Evolutionary conservation across 495 filamentous ascomycete species (phyloP).

Genomic region (Hypoxylon fuscum): DNA sequence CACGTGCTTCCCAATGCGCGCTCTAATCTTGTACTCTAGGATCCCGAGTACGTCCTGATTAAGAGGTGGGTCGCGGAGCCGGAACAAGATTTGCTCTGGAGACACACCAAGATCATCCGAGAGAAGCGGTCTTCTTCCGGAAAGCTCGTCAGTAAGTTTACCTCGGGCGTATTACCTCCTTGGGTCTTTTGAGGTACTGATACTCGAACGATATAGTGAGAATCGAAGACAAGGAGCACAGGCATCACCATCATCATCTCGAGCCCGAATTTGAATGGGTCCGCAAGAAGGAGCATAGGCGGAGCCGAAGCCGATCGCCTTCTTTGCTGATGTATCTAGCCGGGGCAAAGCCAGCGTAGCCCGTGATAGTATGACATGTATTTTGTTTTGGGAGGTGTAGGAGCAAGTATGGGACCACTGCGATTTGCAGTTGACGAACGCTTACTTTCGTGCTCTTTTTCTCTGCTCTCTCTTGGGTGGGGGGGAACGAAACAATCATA

Average conservation of each 20-base stretch:
- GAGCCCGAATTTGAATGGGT: constrained; percentile 64
- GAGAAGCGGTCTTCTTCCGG: constrained; percentile 49
- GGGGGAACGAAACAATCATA: constrained; percentile 12
- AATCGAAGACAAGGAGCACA: constrained; percentile 58
- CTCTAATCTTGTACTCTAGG: constrained; percentile 52
- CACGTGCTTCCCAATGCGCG: background rate
- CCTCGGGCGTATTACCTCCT: background rate
- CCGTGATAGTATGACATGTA: background rate
- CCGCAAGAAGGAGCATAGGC: constrained; percentile 66
- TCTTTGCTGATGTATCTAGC: constrained; percentile 59
- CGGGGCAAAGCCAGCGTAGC: constrained; percentile 51
- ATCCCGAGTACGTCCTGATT: constrained; percentile 78
- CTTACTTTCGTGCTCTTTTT: too few species aligned
- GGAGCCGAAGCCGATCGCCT: constrained; percentile 56
- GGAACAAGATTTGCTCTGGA: constrained; percentile 76
- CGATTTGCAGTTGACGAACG: constrained; percentile 17
- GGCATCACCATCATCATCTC: constrained; percentile 63
- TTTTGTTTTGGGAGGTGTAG: background rate
- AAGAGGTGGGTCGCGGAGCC: constrained; percentile 78
- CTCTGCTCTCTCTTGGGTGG: constrained; percentile 2
- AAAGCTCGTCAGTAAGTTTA: constrained; percentile 46
- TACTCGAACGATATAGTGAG: constrained; percentile 43
- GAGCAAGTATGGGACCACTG: too few species aligned
- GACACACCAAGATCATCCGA: constrained; percentile 72
- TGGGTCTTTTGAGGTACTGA: background rate